These are phyloP conservation scores for Setaria italica DNA, from an alignment of 202 grass and related monocot species.

Conservation along the genomic window DNA sequence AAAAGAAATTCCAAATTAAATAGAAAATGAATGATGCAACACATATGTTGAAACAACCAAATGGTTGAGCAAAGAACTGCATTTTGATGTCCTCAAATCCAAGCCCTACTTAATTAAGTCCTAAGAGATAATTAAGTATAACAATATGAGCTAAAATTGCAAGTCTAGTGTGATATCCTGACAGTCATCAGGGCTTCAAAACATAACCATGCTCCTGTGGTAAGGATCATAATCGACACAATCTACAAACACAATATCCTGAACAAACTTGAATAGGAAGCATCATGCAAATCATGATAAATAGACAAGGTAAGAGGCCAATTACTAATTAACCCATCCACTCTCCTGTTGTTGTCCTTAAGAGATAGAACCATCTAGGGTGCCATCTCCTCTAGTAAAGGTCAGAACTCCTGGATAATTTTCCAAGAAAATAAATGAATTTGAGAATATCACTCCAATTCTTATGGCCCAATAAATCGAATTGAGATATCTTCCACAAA, in stretches of 20 bases:
- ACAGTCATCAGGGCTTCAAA: background rate
- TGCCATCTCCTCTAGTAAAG: too few relatives aligned
- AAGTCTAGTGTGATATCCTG: too few relatives aligned
- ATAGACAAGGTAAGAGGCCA: background rate
- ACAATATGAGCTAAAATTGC: background rate
- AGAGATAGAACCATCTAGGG: too few relatives aligned
- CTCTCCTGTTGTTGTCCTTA: too few relatives aligned
- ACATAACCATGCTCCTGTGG: background rate
- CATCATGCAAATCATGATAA: conserved; percentile 18
- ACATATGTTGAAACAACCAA: conserved; percentile 8
- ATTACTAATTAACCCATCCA: too few relatives aligned
- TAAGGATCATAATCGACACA: background rate
- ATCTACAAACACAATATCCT: background rate
- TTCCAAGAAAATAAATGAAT: too few relatives aligned
- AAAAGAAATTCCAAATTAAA: background rate
- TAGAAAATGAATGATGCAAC: background rate
- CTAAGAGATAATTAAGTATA: background rate
- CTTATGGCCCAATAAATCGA: background rate
- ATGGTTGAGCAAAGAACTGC: background rate
- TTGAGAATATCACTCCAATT: background rate
- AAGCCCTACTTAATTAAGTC: background rate
- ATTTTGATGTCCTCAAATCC: background rate
- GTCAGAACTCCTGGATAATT: too few relatives aligned
- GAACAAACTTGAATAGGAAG: background rate
- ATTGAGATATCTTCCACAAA: background rate